Conservation (phyloP, 441 rosid genomes). For the Kokia cookei region DNA sequence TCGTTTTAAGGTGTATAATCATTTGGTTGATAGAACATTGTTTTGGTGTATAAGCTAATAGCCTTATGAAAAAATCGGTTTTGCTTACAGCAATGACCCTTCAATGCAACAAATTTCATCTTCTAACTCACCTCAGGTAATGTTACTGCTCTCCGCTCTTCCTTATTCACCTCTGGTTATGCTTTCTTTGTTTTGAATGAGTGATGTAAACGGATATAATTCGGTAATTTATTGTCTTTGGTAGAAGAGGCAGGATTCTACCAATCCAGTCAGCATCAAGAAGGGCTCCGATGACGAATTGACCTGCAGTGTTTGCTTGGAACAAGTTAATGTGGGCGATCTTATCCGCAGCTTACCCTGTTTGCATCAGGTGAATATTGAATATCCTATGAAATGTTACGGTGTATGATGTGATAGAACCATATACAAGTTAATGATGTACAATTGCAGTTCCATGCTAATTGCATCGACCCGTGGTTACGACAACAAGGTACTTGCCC, state of each 20-base stretch:
- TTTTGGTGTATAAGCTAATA: background rate
- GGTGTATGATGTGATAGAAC: background rate
- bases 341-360: slow-evolving; percentile 78
- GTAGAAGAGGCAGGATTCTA: slow-evolving; percentile 55
- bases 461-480: slow-evolving; percentile 87
- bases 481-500: slow-evolving; percentile 93
- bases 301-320: slow-evolving; percentile 86
- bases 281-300: slow-evolving; percentile 63
- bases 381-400: background rate
- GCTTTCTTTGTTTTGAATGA: background rate
- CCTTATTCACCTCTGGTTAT: background rate
- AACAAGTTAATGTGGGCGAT: slow-evolving; percentile 74
- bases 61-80: slow-evolving; percentile 2
- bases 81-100: slow-evolving; percentile 39
- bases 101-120: slow-evolving; percentile 47
- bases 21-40: background rate
- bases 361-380: slow-evolving; percentile 53
- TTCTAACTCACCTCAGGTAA: slow-evolving; percentile 61
- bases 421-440: background rate
- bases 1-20: background rate
- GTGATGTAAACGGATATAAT: background rate
- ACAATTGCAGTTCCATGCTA: slow-evolving; percentile 69
- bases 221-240: slow-evolving; percentile 2
- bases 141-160: background rate
- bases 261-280: slow-evolving; percentile 20